These are phyloP conservation scores for Spongospora subterranea DNA, from an alignment of 208 protist genomes.

Conservation along the genomic window DNA sequence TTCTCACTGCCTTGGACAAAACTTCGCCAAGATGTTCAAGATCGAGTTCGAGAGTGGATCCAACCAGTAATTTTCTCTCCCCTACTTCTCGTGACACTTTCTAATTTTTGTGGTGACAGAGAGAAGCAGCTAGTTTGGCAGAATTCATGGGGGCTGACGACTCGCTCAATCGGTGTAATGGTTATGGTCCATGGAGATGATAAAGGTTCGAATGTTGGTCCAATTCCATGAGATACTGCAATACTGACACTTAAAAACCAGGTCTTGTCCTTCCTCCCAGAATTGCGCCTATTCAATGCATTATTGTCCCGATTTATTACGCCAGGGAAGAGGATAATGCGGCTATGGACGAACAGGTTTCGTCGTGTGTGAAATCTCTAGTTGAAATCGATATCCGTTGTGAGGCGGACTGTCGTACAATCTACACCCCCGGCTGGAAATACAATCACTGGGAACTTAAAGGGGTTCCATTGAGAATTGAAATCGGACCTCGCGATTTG, in stretches of 20 bases:
- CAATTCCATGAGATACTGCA: background rate
- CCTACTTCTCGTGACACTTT: no score
- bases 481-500: slow-evolving; percentile 96
- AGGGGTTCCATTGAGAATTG: slow-evolving; percentile 92
- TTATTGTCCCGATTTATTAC: slow-evolving; percentile 73
- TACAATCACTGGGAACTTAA: slow-evolving; percentile 97
- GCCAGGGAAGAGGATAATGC: background rate
- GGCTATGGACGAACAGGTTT: background rate
- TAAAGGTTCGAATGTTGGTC: slow-evolving; percentile 76
- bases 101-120: slow-evolving; percentile 60
- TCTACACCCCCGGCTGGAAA: slow-evolving; percentile 95
- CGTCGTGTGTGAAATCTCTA: slow-evolving; percentile 71
- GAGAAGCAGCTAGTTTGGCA: slow-evolving; percentile 89
- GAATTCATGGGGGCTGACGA: slow-evolving; percentile 99
- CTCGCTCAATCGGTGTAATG: slow-evolving; percentile 82
- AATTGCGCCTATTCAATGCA: slow-evolving; percentile 90
- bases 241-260: background rate
- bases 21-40: slow-evolving; percentile 77
- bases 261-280: slow-evolving; percentile 94
- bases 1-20: slow-evolving; percentile 71
- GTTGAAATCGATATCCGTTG: slow-evolving; percentile 81
- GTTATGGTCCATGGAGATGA: slow-evolving; percentile 98
- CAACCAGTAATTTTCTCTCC: background rate
- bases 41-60: slow-evolving; percentile 70
- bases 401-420: slow-evolving; percentile 86